These are phyloP conservation scores for Cutaneotrichosporon cavernicola DNA, from an alignment of 1,284 basidiomycete species.

Conservation along the genomic window DNA sequence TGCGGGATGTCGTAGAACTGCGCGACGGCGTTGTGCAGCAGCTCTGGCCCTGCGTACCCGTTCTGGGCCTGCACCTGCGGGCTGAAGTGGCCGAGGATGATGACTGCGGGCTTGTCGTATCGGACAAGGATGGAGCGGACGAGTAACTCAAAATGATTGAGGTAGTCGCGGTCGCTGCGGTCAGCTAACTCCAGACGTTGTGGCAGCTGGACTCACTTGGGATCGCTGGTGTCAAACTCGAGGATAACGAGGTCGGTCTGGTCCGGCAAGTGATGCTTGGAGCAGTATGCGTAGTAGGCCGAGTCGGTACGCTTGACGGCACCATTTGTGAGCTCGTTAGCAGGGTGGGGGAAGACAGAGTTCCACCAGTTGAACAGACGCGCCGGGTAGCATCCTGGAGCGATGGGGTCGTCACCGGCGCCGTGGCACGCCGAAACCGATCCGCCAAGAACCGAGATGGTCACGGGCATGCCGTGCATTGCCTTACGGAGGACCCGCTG, in stretches of 20 bases:
- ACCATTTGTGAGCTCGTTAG: conserved; percentile 90
- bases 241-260: conserved; percentile 86
- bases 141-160: conserved; percentile 84
- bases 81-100: conserved; percentile 87
- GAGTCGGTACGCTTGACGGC: conserved; percentile 85
- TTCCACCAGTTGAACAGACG: conserved; percentile 95
- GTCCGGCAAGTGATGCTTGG: conserved; percentile 84
- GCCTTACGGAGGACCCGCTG: conserved; percentile 81
- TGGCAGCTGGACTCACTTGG: conserved; percentile 61
- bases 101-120: conserved; percentile 80
- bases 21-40: conserved; percentile 80
- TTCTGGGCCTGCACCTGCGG: conserved; percentile 74
- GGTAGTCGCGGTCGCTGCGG: conserved; percentile 65
- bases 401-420: conserved; percentile 84
- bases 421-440: conserved; percentile 94
- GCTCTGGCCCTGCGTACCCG: conserved; percentile 82
- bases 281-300: conserved; percentile 89
- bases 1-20: conserved; percentile 95
- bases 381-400: conserved; percentile 80
- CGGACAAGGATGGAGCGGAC: conserved; percentile 84
- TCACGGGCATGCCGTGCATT: conserved; percentile 78
- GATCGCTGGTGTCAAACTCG: conserved; percentile 86
- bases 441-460: conserved; percentile 85
- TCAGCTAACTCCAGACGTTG: conserved; percentile 6
- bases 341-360: conserved; percentile 86